Percentiles rank a stretch among this genome's conserved stretches.
These are phyloP conservation scores for Penicillium sp. DNA, from an alignment of 2,329 filamentous ascomycete species.

Conservation along the genomic window DNA sequence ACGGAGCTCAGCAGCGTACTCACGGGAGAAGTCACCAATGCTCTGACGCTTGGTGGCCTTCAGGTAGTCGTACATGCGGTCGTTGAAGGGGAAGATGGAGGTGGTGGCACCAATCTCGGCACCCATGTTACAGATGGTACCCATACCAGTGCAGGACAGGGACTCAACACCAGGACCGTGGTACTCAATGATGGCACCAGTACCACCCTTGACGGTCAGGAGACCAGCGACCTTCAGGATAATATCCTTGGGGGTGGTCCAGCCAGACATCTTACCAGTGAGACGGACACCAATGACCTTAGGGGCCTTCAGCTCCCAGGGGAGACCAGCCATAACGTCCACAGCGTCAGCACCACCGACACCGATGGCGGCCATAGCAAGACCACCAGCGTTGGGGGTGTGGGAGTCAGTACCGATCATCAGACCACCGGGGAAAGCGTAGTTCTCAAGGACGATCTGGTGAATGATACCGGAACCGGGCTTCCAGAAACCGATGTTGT, in stretches of 20 bases:
- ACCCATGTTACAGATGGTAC: slow-evolving; percentile 88
- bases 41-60: slow-evolving; percentile 74
- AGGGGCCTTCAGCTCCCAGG: slow-evolving; percentile 96
- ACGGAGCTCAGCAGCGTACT: slow-evolving; percentile 60
- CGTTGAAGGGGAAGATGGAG: slow-evolving; percentile 89
- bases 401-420: slow-evolving; percentile 98
- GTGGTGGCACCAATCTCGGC: slow-evolving; percentile 91
- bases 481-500: slow-evolving; percentile 99
- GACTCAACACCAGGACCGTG: slow-evolving; percentile 86
- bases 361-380: slow-evolving; percentile 94
- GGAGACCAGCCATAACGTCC: slow-evolving; percentile 91
- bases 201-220: slow-evolving; percentile 89
- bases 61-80: slow-evolving; percentile 81
- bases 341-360: slow-evolving; percentile 97
- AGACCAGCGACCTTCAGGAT: slow-evolving; percentile 86
- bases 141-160: slow-evolving; percentile 89
- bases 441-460: slow-evolving; percentile 98
- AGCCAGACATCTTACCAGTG: slow-evolving; percentile 74
- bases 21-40: slow-evolving; percentile 66
- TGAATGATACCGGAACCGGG: slow-evolving; percentile 99
- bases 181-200: slow-evolving; percentile 93
- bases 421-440: slow-evolving; percentile 96
- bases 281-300: slow-evolving; percentile 56
- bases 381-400: slow-evolving; percentile 91
- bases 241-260: slow-evolving; percentile 93